Evolutionary conservation across 1,284 basidiomycete species (phyloP), one percentile per base, ranked within the genome.

Genomic region (Coniferiporia sulphurascens): DNA sequence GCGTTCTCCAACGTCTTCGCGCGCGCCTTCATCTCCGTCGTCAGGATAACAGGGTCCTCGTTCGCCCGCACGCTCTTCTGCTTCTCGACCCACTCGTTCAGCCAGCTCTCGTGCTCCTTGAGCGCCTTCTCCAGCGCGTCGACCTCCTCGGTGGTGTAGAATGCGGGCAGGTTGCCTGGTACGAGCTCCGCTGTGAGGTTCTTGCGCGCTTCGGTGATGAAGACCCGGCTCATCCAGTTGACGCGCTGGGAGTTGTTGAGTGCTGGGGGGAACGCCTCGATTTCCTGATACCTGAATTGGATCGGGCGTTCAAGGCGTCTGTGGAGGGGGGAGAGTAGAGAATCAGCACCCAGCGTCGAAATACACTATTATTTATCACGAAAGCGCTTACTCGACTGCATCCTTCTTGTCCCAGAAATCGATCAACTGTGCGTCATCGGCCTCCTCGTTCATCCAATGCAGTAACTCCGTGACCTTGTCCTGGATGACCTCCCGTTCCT

Each of bases 231-330:
- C 68, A 79, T 81, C 85, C 85, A 91, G 68, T 91, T 91, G 85
- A 86, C 87, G 80, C 84, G 86, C 71, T 90, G 88, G 58, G 81
- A 85, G 79, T 79, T 89, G 74, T 84, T 92, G 70, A 85, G 87
- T 65, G 77, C 87, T 70, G 74, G 82, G 63, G 79, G 87, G 80
- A 79, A 91, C 65, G 85, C 83, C 65, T 89, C 85, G 57, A 89
- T 88, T 74, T 99, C 95, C 69, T 84, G 82, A 74, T 95, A 91
- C 10, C 97, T 89, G 68, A 87, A 83, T 48, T 91, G 81, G 60
- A 98, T 86, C 1, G 93, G 92, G 49, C 79, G 77, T 71, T 98
- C 94, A 61, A 95, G 74, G 46, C 78, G 75, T 74, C 93, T 95
- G 66, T 15, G 48, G 21, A n/a, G 17, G 58, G 55, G 48, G 12